phyloP scores from a whole-genome alignment of 257 asterid species.

The Solanum neorickii region DNA sequence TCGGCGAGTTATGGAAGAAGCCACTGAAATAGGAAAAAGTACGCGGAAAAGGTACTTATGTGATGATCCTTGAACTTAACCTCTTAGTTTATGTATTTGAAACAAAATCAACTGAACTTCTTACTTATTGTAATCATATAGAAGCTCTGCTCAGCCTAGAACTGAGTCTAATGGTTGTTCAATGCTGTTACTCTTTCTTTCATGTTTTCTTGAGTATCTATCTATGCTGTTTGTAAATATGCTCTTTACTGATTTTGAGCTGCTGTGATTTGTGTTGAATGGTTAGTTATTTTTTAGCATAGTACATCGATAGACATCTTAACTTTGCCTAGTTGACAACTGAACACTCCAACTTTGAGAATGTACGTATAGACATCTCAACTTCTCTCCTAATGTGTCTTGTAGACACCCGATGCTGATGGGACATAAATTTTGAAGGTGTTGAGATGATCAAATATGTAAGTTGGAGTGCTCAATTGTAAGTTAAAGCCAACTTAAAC shows the following conservation, averaged over 20 bases:
- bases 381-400: neutral
- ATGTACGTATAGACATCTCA: neutral
- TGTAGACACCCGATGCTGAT: accelerated
- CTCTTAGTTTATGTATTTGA: neutral
- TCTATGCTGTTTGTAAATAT: neutral
- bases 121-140: neutral
- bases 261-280: neutral
- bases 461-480: neutral
- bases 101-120: neutral
- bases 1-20: constrained; percentile 86
- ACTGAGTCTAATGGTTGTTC: neutral
- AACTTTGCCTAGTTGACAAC: neutral
- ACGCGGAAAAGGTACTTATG: neutral
- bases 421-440: neutral
- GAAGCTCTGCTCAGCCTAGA: neutral
- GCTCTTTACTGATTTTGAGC: neutral
- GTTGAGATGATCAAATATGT: neutral
- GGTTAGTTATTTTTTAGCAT: neutral
- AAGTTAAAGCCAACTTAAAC: neutral
- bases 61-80: neutral
- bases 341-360: neutral
- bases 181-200: neutral
- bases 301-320: neutral
- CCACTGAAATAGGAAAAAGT: constrained; percentile 39
- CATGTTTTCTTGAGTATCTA: neutral